phyloP scores from a whole-genome alignment of 2,329 filamentous ascomycete genomes.

The Fusarium staphyleae region DNA sequence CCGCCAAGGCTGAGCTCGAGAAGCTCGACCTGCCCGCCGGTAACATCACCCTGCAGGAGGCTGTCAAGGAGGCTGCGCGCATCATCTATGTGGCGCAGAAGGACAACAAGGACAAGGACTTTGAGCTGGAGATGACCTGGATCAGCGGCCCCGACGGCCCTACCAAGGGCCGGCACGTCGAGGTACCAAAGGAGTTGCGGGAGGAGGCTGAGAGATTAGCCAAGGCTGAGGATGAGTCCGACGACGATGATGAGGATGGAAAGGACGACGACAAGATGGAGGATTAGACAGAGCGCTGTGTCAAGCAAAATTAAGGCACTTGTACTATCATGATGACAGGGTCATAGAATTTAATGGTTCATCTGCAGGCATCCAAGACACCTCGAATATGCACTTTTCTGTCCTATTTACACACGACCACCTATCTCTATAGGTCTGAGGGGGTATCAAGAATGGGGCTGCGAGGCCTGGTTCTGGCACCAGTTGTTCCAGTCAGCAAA shows the following conservation, averaged over 20 bases:
- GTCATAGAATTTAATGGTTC: constrained; percentile 48
- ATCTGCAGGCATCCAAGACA: constrained; percentile 35
- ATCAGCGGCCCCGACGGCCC: constrained; percentile 85
- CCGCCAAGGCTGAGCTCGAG: constrained; percentile 97
- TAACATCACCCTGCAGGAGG: constrained; percentile 80
- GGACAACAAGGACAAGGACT: constrained; percentile 99
- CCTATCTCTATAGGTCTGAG: not conserved
- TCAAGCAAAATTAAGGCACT: constrained; percentile 35
- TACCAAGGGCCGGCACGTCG: constrained; percentile 90
- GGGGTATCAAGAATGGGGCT: constrained; percentile 40
- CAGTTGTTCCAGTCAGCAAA: constrained; percentile 79
- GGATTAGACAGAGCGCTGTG: constrained; percentile 62
- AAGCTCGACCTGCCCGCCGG: constrained; percentile 88
- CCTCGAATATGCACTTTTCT: constrained; percentile 16
- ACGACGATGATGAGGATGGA: constrained; percentile 68
- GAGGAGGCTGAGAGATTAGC: constrained; percentile 94
- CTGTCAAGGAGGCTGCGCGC: constrained; percentile 92
- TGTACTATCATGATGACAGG: constrained; percentile 49
- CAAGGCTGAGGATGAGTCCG: constrained; percentile 81
- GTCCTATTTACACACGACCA: constrained; percentile 20
- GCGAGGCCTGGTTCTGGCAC: constrained; percentile 61
- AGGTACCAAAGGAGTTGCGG: constrained; percentile 87
- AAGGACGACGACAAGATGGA: constrained; percentile 84
- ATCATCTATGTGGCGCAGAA: constrained; percentile 99
- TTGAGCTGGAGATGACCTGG: constrained; percentile 99